Conservation (phyloP, 768 basidiomycete species). For the Lactarius vividus region DNA sequence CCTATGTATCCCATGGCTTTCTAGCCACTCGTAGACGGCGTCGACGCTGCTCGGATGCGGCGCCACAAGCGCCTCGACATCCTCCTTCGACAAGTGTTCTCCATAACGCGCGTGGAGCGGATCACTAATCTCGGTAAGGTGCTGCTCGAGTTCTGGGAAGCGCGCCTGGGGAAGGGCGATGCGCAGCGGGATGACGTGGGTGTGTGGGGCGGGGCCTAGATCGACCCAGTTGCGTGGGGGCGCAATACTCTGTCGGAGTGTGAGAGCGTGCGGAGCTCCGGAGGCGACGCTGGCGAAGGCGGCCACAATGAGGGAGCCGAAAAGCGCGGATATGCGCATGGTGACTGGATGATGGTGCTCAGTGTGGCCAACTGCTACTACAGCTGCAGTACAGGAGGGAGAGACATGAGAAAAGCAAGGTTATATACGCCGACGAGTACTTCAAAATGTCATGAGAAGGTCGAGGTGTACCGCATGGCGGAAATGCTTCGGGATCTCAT, state of each 20-base stretch:
- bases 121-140: conserved; percentile 31
- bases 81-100: conserved; percentile 49
- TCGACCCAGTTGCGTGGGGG: conserved; percentile 50
- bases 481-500: neutral
- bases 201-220: conserved; percentile 42
- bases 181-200: conserved; percentile 51
- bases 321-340: neutral
- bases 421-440: neutral
- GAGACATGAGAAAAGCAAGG: too few species aligned
- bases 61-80: conserved; percentile 56
- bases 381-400: too few species aligned
- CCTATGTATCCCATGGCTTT: conserved; percentile 46
- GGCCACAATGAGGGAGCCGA: conserved; percentile 2
- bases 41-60: conserved; percentile 50
- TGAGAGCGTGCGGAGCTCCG: conserved; percentile 17
- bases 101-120: conserved; percentile 30
- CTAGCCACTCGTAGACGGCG: conserved; percentile 54
- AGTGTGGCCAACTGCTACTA: too few species aligned
- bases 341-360: neutral
- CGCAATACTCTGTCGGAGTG: conserved; percentile 45
- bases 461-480: neutral
- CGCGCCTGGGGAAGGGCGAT: conserved; percentile 15
- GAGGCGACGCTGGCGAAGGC: neutral
- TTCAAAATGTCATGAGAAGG: neutral
- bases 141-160: conserved; percentile 29